Evolutionary conservation across 2,329 filamentous ascomycete species (phyloP).

Genomic region (Teratosphaeria viscida): DNA sequence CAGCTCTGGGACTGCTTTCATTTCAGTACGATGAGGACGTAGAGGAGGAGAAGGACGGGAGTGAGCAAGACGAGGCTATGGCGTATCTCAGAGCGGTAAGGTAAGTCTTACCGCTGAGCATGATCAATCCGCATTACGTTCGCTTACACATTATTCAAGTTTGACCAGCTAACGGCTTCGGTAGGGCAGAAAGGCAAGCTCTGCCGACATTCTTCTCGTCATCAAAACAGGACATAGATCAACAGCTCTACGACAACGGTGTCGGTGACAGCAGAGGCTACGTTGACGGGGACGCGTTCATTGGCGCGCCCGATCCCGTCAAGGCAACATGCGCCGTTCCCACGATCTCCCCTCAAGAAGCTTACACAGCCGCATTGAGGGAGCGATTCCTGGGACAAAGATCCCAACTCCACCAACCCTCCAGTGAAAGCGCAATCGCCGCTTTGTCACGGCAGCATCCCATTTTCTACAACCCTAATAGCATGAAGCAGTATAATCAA

Average conservation of each 20-base stretch:
- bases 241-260: slow-evolving; percentile 39
- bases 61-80: slow-evolving; percentile 22
- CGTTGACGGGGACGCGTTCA: slow-evolving; percentile 71
- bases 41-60: slow-evolving; percentile 9
- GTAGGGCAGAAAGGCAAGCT: slow-evolving; percentile 16
- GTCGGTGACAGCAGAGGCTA: slow-evolving; percentile 50
- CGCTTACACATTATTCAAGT: slow-evolving; percentile 6
- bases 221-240: slow-evolving; percentile 22
- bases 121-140: background rate
- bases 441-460: slow-evolving; percentile 45
- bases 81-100: slow-evolving; percentile 23
- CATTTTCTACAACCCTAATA: slow-evolving; percentile 41
- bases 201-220: slow-evolving; percentile 17
- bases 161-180: slow-evolving; percentile 8
- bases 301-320: slow-evolving; percentile 43
- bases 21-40: slow-evolving; percentile 16
- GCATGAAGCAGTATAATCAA: slow-evolving; percentile 43
- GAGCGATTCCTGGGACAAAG: slow-evolving; percentile 58
- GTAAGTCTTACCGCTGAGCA: slow-evolving; percentile 5
- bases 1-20: slow-evolving; percentile 15
- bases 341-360: slow-evolving; percentile 41
- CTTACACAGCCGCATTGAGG: slow-evolving; percentile 58
- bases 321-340: slow-evolving; percentile 2
- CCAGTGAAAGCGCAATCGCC: slow-evolving; percentile 43
- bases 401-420: slow-evolving; percentile 45